Evolutionary conservation across 2,329 filamentous ascomycete species (phyloP), one percentile per base, ranked within the genome.

Genomic region (Venturia oleaginea): DNA sequence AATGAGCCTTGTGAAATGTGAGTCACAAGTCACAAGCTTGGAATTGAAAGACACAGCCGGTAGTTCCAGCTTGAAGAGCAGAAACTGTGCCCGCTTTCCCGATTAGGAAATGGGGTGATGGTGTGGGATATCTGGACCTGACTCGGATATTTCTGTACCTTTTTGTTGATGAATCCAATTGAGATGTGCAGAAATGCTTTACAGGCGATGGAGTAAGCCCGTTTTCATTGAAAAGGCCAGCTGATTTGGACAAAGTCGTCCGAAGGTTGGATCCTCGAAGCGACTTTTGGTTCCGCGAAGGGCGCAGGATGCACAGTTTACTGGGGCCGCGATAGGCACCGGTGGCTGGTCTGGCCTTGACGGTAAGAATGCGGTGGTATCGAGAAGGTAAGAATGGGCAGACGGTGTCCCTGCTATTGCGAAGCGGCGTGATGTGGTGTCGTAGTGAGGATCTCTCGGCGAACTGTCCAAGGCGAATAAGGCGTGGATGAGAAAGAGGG

Each of bases 21-120:
- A 60, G 37, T 60, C 59, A 60, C 59, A 32, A 60, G 37, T 60
- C 59, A 60, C 59, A 32, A n/a, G n/a, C 34, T 60, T 34, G 30
- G 15, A 34, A 57, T 15, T n/a, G 51, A 57, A 60, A 40, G 59
- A 60, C 59, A 38, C 59, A 27, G 59, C 37, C 40, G 19, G 34
- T n/a, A 32, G 59, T 40, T 22, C 59, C 37, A 60, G 37, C 59
- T 27, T 19, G 15, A 42, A 22, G 13, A 37, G 37, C 13, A 42
- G 32, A 15, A 37, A 40, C 37, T 32, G 15, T 22, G 34, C 37
- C 59, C 34, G 37, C 32, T 43, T 60, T 40, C 59, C 59, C n/a
- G 59, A 60, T 42, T 40, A 40, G 59, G 59, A 43, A 60, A 37
- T 60, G 59, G n/a, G 59, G 34, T 27, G 40, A 60, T 15, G 40